Evolutionary conservation across 2,329 filamentous ascomycete species (phyloP).

Genomic region (Diaporthe nobilis): DNA sequence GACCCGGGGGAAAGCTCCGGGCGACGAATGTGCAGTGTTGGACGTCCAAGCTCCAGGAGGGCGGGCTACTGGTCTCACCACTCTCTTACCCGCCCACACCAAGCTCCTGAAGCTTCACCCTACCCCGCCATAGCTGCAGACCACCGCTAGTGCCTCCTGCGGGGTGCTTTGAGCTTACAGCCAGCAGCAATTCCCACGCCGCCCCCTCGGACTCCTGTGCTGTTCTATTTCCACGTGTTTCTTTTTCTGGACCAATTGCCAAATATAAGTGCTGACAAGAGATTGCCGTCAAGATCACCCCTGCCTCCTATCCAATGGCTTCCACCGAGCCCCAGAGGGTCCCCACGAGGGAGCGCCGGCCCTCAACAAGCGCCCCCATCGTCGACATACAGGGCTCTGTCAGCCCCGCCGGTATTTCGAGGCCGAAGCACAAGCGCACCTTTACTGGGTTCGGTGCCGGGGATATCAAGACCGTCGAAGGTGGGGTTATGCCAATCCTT

Average conservation of each 20-base stretch:
- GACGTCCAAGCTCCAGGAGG: slow-evolving; percentile 8
- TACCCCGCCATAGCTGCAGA: slow-evolving; percentile 26
- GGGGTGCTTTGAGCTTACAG: slow-evolving; percentile 23
- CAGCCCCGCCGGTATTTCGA: slow-evolving; percentile 84
- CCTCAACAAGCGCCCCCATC: slow-evolving; percentile 86
- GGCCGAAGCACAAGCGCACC: slow-evolving; percentile 98
- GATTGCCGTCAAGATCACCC: background rate
- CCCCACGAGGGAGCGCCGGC: slow-evolving; percentile 80
- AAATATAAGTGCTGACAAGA: slow-evolving; percentile 6
- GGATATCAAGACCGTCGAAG: slow-evolving; percentile 95
- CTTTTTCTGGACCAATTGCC: background rate
- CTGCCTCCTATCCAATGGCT: slow-evolving; percentile 34
- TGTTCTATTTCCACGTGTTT: background rate
- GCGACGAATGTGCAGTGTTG: background rate
- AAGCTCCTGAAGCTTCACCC: slow-evolving; percentile 29
- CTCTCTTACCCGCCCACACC: background rate
- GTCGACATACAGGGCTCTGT: slow-evolving; percentile 89
- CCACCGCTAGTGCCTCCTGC: slow-evolving; percentile 19
- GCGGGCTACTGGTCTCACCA: background rate
- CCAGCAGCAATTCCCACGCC: background rate
- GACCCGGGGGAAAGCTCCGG: background rate
- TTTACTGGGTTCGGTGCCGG: slow-evolving; percentile 90
- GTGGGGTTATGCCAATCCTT: slow-evolving; percentile 61
- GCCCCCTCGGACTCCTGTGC: background rate
- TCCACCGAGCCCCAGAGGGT: slow-evolving; percentile 54